Evolutionary conservation across 1,284 basidiomycete genomes (phyloP).

Genomic region (Thelephora terrestris): DNA sequence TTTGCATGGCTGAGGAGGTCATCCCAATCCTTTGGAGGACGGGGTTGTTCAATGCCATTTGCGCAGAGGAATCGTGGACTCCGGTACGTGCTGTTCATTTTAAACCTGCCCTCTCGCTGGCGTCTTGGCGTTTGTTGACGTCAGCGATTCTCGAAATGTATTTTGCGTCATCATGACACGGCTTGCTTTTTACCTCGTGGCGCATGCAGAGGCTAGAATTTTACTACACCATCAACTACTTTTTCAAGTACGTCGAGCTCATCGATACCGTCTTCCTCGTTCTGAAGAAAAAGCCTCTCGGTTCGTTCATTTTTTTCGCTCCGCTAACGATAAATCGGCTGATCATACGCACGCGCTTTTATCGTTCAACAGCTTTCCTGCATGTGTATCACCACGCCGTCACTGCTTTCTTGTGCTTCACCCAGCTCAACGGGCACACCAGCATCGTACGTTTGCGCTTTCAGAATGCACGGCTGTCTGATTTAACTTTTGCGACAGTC

Average conservation of each 20-base stretch:
- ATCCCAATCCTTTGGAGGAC: constrained; percentile 64
- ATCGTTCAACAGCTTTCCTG: constrained; percentile 64
- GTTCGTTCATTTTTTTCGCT: constrained; percentile 32
- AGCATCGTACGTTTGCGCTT: constrained; percentile 56
- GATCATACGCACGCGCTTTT: background rate
- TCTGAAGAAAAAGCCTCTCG: constrained; percentile 96
- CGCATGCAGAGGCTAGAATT: constrained; percentile 63
- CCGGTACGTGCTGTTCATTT: constrained; percentile 41
- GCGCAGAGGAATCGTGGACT: constrained; percentile 75
- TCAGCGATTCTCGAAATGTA: too few relatives aligned
- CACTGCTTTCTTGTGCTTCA: constrained; percentile 92
- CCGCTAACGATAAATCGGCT: background rate
- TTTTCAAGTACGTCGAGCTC: constrained; percentile 91
- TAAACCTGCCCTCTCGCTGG: constrained; percentile 8
- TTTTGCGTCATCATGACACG: too few relatives aligned
- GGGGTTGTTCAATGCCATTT: constrained; percentile 73
- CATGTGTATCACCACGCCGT: constrained; percentile 99
- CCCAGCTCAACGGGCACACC: constrained; percentile 88
- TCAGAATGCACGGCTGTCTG: constrained; percentile 4
- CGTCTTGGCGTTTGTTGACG: constrained; percentile 4
- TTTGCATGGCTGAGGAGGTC: constrained; percentile 87
- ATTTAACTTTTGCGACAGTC: constrained; percentile 41
- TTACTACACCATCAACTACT: constrained; percentile 99
- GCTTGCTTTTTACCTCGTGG: background rate
- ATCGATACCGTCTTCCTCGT: constrained; percentile 95